Conservation (phyloP, 1,139 yeast genomes). For the Candida smagusa region DNA sequence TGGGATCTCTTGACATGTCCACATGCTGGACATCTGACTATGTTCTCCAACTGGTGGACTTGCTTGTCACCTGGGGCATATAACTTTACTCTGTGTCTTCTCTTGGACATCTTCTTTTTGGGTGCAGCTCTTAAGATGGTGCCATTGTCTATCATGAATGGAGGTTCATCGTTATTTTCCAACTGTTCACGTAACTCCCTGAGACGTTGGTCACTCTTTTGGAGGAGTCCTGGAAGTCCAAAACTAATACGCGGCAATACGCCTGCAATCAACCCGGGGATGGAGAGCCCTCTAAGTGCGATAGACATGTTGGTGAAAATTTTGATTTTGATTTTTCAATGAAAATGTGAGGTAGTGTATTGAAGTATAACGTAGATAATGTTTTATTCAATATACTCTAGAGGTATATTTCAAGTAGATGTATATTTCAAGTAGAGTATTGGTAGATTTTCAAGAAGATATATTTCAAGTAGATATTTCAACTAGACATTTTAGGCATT, state of each 20-base stretch:
- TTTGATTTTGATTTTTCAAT: conserved; percentile 1
- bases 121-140: conserved; percentile 79
- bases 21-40: conserved; percentile 92
- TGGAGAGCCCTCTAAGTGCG: conserved; percentile 18
- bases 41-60: conserved; percentile 66
- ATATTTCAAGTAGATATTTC: too few species aligned
- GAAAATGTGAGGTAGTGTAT: conserved; percentile 1
- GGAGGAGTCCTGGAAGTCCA: background rate
- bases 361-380: too few species aligned
- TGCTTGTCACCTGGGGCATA: conserved; percentile 84
- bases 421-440: too few species aligned
- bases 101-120: conserved; percentile 85
- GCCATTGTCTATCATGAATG: conserved; percentile 54
- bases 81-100: conserved; percentile 77
- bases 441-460: too few species aligned
- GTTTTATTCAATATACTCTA: too few species aligned
- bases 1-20: conserved; percentile 90
- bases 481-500: too few species aligned
- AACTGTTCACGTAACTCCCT: conserved; percentile 31
- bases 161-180: conserved; percentile 24
- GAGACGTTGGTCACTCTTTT: conserved; percentile 22
- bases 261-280: conserved; percentile 14
- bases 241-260: conserved; percentile 5
- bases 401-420: too few species aligned
- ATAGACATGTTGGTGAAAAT: conserved; percentile 18